Percentiles rank a stretch among this genome's conserved stretches.
phyloP scores from a whole-genome alignment of 164 flowering plant genomes.

The Vitis rotundifolia region DNA sequence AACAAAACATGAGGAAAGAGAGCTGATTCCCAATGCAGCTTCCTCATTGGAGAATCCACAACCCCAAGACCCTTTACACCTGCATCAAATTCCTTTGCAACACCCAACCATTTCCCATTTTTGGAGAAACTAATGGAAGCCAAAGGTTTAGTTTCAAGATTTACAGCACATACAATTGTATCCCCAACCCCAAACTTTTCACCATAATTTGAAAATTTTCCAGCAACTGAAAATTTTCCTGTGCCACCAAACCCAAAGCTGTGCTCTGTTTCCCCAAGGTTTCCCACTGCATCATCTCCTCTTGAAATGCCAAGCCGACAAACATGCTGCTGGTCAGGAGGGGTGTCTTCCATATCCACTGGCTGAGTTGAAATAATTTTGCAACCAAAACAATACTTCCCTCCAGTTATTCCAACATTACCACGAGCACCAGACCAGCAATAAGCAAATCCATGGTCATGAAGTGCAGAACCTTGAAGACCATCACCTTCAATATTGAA shows the following conservation, averaged over 20 bases:
- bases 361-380: conserved; percentile 50
- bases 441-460: conserved; percentile 61
- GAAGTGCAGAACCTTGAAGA: conserved; percentile 46
- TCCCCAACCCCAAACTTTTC: conserved; percentile 58
- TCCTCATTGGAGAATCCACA: conserved; percentile 27
- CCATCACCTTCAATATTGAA: conserved; percentile 55
- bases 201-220: conserved; percentile 52
- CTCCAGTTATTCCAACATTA: conserved; percentile 53
- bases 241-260: conserved; percentile 69
- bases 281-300: conserved; percentile 51
- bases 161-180: conserved; percentile 55
- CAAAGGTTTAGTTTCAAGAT: conserved; percentile 51
- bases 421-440: conserved; percentile 80
- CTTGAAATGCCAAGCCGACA: conserved; percentile 65
- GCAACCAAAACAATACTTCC: conserved; percentile 68
- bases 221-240: conserved; percentile 52
- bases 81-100: conserved; percentile 48
- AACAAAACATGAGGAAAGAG: conserved; percentile 62
- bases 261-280: conserved; percentile 52
- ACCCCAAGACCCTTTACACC: conserved; percentile 44
- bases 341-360: conserved; percentile 62
- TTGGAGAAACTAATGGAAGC: conserved; percentile 52
- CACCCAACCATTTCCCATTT: conserved; percentile 66
- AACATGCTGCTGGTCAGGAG: conserved; percentile 47
- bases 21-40: conserved; percentile 44